These are phyloP conservation scores for Emmonsiellopsis sp. DNA, from an alignment of 2,329 filamentous ascomycete genomes.

Conservation along the genomic window DNA sequence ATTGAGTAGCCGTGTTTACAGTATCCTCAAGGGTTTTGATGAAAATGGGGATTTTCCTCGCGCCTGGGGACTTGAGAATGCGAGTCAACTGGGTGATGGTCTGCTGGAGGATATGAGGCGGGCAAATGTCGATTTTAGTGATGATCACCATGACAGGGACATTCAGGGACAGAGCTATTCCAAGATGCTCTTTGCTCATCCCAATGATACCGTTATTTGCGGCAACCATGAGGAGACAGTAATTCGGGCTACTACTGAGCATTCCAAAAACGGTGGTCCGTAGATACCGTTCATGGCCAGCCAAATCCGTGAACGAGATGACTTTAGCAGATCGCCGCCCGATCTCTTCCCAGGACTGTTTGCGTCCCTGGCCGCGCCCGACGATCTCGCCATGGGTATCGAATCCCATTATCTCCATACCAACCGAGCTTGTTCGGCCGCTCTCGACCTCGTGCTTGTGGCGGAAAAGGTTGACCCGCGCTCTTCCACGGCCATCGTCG, in stretches of 20 bases:
- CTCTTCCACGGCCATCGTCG: slow-evolving; percentile 88
- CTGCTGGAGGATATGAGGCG: slow-evolving; percentile 87
- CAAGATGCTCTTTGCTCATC: slow-evolving; percentile 97
- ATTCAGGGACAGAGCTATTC: slow-evolving; percentile 87
- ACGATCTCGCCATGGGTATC: slow-evolving; percentile 78
- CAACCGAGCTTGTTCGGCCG: slow-evolving; percentile 88
- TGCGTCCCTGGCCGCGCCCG: slow-evolving; percentile 71
- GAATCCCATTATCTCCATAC: slow-evolving; percentile 98
- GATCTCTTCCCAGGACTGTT: slow-evolving; percentile 95
- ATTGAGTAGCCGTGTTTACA: slow-evolving; percentile 90
- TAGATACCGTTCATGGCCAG: slow-evolving; percentile 90
- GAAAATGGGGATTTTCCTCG: slow-evolving; percentile 90
- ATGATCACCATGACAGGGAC: slow-evolving; percentile 97
- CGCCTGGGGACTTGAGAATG: slow-evolving; percentile 88
- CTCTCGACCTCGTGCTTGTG: slow-evolving; percentile 98
- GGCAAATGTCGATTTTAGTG: slow-evolving; percentile 97
- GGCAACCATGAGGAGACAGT: slow-evolving; percentile 95
- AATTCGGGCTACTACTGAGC: slow-evolving; percentile 89
- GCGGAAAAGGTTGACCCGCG: slow-evolving; percentile 88
- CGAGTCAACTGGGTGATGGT: slow-evolving; percentile 85
- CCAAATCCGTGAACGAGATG: slow-evolving; percentile 90
- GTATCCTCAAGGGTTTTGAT: slow-evolving; percentile 87
- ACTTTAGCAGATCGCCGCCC: slow-evolving; percentile 91
- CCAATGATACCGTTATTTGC: slow-evolving; percentile 95
- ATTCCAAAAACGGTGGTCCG: slow-evolving; percentile 94